Base-by-base conservation (phyloP, 2,329 filamentous ascomycete species). In the Fusarium haematococcum region DNA sequence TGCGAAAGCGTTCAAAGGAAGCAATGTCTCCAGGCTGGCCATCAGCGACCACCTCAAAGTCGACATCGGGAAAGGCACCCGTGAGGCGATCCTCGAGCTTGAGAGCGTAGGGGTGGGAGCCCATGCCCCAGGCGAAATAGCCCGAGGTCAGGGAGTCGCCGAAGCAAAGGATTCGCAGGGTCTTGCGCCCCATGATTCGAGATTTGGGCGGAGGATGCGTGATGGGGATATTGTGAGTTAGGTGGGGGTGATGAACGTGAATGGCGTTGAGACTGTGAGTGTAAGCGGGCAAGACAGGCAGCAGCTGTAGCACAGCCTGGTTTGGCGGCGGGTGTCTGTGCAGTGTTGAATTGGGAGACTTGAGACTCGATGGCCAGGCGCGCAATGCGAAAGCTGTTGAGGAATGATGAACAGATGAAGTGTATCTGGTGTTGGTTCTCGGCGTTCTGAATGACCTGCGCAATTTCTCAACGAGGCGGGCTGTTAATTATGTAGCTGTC, bases 111-210 rank as follows among this genome's bases (percentile, higher is more conserved):
- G 91, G 90, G 68, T 89, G 85, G 52, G 82, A 83, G 60, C 70
- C 78, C 16, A 81, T 60, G 23, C 88, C 88, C 54, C 74, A 81
- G 67, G 72, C 62, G 33, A 84, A 83, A 79, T 84, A 91, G 48
- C 91, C 91, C 14, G 84, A 85, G 7, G 91, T 92, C 54, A 93
- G 86, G 43, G 89, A 91, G 85, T 92, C 86, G 80, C 91, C 91
- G 80, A 92, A 90, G 84, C 90, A 92, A 69, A 92, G 86, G 77
- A 92, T 87, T 76, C 86, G 85, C 32, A 91, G 83, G 33, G 82
- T 80, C 63, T 78, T 79, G 73, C 70, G 77, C 32, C 78, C 58
- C 80, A 82, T 82, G 60, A 23, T 65, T 65, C 57, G 9, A 27
- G 23, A 14, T 32, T 39, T 50, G 23, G 56, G 56, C 45, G 18